A percentile compares a stretch with the other conserved stretches of the same genome.
phyloP scores from a whole-genome alignment of 2,329 filamentous ascomycete species.

The Xylaria sp. region DNA sequence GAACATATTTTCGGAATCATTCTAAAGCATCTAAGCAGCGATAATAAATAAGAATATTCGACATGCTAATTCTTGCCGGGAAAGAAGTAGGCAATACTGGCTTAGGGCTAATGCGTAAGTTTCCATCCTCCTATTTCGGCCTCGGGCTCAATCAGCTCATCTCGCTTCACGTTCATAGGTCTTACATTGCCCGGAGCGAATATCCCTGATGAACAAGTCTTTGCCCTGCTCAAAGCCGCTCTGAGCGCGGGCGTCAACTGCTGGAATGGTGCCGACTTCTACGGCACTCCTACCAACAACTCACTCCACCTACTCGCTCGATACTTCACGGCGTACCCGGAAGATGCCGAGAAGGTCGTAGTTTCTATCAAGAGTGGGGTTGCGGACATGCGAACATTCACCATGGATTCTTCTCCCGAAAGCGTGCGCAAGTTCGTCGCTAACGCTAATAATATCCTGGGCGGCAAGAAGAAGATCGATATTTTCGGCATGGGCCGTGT shows the following conservation, averaged over 20 bases:
- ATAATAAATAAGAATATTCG: not conserved
- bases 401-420: constrained; percentile 59
- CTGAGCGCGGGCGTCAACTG: constrained; percentile 21
- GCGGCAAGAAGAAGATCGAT: constrained; percentile 62
- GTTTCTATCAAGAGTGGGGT: constrained; percentile 66
- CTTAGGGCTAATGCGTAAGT: constrained; percentile 18
- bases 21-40: not conserved
- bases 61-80: constrained; percentile 10
- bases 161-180: not conserved
- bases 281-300: constrained; percentile 59
- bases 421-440: constrained; percentile 64
- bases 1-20: not conserved
- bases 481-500: constrained; percentile 63
- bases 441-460: constrained; percentile 54
- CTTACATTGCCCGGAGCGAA: constrained; percentile 9
- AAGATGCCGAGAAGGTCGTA: constrained; percentile 65
- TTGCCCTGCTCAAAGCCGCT: constrained; percentile 27
- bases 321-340: constrained; percentile 66
- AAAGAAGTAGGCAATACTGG: constrained; percentile 17
- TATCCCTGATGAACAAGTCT: constrained; percentile 17
- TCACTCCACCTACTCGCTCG: constrained; percentile 63
- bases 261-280: constrained; percentile 35
- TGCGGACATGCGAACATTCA: constrained; percentile 36
- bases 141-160: not conserved
- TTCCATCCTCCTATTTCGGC: not conserved